Percentiles rank a stretch among this genome's conserved stretches.
Evolutionary conservation across 73 alveolate genomes (phyloP).

Genomic region (Paramecium caudatum): DNA sequence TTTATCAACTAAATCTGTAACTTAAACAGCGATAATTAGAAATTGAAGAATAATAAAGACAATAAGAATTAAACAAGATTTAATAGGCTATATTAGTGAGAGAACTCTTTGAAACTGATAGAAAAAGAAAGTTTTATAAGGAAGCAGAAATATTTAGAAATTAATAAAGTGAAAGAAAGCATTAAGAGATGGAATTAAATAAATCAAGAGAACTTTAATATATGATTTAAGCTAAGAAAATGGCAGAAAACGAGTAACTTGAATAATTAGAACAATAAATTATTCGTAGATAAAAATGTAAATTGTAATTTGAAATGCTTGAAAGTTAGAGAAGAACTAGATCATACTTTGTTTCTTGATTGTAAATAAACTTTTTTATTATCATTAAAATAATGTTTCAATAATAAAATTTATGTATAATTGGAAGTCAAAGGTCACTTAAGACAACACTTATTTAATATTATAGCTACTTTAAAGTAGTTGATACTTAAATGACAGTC

Average conservation of each 20-base stretch:
- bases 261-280: constrained; percentile 5
- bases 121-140: constrained; percentile 23
- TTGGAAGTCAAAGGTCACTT: neutral
- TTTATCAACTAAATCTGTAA: neutral
- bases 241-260: neutral
- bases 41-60: constrained; percentile 20
- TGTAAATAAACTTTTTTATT: neutral
- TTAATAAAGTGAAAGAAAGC: neutral
- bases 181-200: neutral
- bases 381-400: too few relatives aligned
- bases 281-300: neutral
- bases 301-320: constrained; percentile 32
- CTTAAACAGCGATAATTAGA: neutral
- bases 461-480: neutral
- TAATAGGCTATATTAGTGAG: neutral
- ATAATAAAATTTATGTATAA: constrained; percentile 2
- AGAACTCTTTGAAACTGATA: neutral
- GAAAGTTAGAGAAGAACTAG: neutral
- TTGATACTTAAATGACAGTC: neutral
- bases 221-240: neutral
- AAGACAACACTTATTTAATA: constrained; percentile 10
- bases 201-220: neutral
- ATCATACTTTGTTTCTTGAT: neutral
- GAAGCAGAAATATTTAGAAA: neutral
- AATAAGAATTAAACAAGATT: neutral